phyloP scores from a whole-genome alignment of 495 filamentous ascomycete species.

The Neurospora cerealis region DNA sequence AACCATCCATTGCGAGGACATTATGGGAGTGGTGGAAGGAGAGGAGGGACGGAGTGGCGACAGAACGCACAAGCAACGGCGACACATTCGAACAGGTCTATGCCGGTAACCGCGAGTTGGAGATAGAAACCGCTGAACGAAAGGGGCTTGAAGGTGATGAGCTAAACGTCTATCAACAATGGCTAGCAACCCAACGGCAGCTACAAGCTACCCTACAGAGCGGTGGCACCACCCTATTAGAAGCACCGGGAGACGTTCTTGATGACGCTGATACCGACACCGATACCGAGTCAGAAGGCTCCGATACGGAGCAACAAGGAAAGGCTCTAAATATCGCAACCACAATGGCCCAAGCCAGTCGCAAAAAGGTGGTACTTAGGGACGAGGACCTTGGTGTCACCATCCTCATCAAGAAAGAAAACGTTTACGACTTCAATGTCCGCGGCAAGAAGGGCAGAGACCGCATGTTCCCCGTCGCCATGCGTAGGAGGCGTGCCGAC shows the following conservation, averaged over 20 bases:
- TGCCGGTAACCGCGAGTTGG: slow-evolving; percentile 50
- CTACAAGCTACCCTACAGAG: slow-evolving; percentile 65
- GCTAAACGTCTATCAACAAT: slow-evolving; percentile 74
- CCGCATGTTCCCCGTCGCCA: slow-evolving; percentile 81
- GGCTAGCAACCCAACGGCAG: slow-evolving; percentile 72
- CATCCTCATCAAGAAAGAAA: slow-evolving; percentile 77
- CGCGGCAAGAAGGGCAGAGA: slow-evolving; percentile 89
- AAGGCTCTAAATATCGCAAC: slow-evolving; percentile 82
- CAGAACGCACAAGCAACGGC: slow-evolving; percentile 46
- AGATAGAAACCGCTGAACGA: slow-evolving; percentile 48
- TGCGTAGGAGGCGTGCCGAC: slow-evolving; percentile 68
- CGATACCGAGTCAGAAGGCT: slow-evolving; percentile 77
- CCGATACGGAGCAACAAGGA: slow-evolving; percentile 83
- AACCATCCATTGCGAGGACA: slow-evolving; percentile 42
- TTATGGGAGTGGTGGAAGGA: slow-evolving; percentile 71
- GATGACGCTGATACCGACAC: slow-evolving; percentile 75
- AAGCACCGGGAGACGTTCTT: slow-evolving; percentile 63
- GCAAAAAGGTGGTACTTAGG: slow-evolving; percentile 69
- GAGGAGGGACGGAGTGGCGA: slow-evolving; percentile 49
- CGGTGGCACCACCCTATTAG: slow-evolving; percentile 52
- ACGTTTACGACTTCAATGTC: slow-evolving; percentile 84
- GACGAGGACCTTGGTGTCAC: slow-evolving; percentile 88
- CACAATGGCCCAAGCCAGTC: slow-evolving; percentile 65
- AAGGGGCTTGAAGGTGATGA: slow-evolving; percentile 63
- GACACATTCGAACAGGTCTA: slow-evolving; percentile 56